Conservation (phyloP, 1,139 yeast genomes). For the Suhomyces chickasaworum region DNA sequence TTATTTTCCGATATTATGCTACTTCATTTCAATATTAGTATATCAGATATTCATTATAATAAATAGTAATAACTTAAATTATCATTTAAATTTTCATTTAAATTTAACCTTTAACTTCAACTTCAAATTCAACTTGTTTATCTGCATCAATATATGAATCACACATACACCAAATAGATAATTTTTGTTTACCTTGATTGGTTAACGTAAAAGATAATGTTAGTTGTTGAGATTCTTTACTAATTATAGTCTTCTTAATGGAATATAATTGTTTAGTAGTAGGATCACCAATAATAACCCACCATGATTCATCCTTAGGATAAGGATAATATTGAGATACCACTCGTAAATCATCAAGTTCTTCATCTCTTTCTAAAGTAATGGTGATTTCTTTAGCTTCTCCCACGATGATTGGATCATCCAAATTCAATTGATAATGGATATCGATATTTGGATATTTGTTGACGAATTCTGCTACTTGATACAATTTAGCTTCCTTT, state of each 20-base stretch:
- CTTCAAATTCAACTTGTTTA: slow-evolving; percentile 63
- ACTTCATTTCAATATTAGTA: slow-evolving; percentile 1
- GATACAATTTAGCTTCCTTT: slow-evolving; percentile 49
- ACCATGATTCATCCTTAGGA: slow-evolving; percentile 78
- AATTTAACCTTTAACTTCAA: too few species aligned
- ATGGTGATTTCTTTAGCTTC: slow-evolving; percentile 53
- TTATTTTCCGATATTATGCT: neutral
- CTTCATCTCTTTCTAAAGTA: slow-evolving; percentile 70
- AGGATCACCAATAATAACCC: slow-evolving; percentile 79
- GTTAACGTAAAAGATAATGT: slow-evolving; percentile 62
- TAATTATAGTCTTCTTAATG: slow-evolving; percentile 64
- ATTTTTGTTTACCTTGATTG: slow-evolving; percentile 56
- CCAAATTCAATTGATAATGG: slow-evolving; percentile 49
- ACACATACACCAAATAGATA: slow-evolving; percentile 84
- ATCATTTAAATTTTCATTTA: too few species aligned
- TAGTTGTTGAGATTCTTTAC: slow-evolving; percentile 54
- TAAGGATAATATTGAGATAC: slow-evolving; percentile 59
- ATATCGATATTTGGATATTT: slow-evolving; percentile 86
- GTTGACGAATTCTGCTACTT: slow-evolving; percentile 86
- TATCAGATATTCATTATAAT: neutral
- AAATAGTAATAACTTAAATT: slow-evolving; percentile 35
- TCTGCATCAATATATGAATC: slow-evolving; percentile 92
- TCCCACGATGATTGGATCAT: slow-evolving; percentile 40
- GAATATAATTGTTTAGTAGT: slow-evolving; percentile 65
- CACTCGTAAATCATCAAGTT: slow-evolving; percentile 65